Base-by-base conservation (phyloP, 2,329 filamentous ascomycete species). In the Mollisia scopiformis region DNA sequence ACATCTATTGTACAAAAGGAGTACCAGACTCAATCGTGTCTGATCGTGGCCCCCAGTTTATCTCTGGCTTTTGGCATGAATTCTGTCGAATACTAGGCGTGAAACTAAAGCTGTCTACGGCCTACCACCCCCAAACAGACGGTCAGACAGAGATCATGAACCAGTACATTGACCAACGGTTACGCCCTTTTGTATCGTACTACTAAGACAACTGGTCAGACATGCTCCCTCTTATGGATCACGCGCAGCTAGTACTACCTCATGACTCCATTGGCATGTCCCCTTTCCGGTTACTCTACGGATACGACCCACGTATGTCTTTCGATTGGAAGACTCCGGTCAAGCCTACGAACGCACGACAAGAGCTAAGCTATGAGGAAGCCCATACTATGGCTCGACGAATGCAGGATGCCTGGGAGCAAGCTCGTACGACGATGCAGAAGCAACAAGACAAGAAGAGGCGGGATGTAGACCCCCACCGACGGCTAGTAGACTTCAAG, bases 91-190 rank as follows among this genome's bases (percentile, higher is more conserved):
- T 52, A 19, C 23, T 65, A 5, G 51, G 51, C 19, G 56, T 63
- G 4, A 60, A 66, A 52, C 19, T 61, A 2, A 58, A 60, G 51
- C 41, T 67, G 7, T 59, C 50, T 0, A 63, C 50, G 1, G 57
- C 62, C 5, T 62, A 55, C 47, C 47, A 68, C 41, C 39, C 28
- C 1, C 37, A 67, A 50, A 59, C 51, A 7, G 58, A 68, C 47
- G 47, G 63, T 13, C 49, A 62, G n/a, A 69, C 62, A 3, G 60
- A 69, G 58, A 43, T 62, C 4, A 47, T 66, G 19, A 68, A 69
- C n/a, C 47, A 62, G 33, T 66, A 60, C 16, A 30, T 68, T 14
- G 61, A 69, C 50, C 25, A 59, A 23, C 27, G 58, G 7, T 54
- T 69, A 6, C 39, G 58, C 0, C 49, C 35, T 2, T 69, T 62